A percentile compares a stretch with the other conserved stretches of the same genome.
phyloP scores from a whole-genome alignment of 2,329 filamentous ascomycete species.

The Hypoxylon sp. region DNA sequence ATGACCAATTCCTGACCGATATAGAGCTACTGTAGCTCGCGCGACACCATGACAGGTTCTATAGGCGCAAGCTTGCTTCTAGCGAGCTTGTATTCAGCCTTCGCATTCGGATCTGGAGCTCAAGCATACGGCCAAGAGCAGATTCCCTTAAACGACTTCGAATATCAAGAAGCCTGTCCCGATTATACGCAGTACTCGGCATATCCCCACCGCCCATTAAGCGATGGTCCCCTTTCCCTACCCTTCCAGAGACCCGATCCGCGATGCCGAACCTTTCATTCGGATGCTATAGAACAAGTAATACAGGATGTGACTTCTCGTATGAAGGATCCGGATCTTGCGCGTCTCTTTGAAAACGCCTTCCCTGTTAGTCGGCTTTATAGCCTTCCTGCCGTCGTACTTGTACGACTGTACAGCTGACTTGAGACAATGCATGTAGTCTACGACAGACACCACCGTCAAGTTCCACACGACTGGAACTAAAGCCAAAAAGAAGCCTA shows the following conservation, averaged over 20 bases:
- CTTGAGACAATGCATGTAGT: conserved; percentile 57
- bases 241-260: conserved; percentile 88
- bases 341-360: conserved; percentile 93
- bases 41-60: conserved; percentile 28
- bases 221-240: conserved; percentile 81
- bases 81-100: conserved; percentile 34
- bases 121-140: conserved; percentile 52
- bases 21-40: conserved; percentile 37
- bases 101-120: conserved; percentile 35
- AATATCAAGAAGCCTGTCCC: conserved; percentile 67
- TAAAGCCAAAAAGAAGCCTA: conserved; percentile 62
- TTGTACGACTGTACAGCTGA: conserved; percentile 29
- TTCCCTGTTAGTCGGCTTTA: conserved; percentile 70
- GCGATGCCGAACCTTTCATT: conserved; percentile 90
- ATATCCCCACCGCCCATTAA: conserved; percentile 77
- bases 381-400: conserved; percentile 16
- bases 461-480: conserved; percentile 85
- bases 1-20: conserved; percentile 35
- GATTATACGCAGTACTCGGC: conserved; percentile 74
- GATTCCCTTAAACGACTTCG: conserved; percentile 54
- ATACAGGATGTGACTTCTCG: conserved; percentile 85
- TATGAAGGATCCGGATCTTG: conserved; percentile 88
- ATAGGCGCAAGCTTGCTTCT: conserved; percentile 40
- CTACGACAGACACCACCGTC: conserved; percentile 90
- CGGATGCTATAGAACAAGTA: conserved; percentile 87